Evolutionary conservation across 768 basidiomycete species (phyloP), one percentile per base, ranked within the genome.

Genomic region (Mycena galopus): DNA sequence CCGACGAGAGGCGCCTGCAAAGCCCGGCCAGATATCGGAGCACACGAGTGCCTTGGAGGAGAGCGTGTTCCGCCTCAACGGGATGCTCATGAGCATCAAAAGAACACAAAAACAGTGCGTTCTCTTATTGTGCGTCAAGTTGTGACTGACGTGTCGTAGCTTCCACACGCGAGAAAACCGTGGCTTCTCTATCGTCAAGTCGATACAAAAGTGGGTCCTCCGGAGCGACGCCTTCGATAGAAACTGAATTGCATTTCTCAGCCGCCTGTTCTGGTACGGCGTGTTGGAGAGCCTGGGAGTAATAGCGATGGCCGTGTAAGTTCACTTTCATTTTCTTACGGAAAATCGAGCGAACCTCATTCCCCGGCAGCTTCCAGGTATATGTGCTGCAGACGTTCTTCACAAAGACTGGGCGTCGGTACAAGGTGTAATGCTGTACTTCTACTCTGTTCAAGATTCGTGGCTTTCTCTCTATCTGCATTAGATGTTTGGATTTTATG

Each of bases 311-410:
- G 95, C 96, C 21, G 83, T 92, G 96, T 97, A 85, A 69, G 96
- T 87, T 6, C 35, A 47, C 44, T 8, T n/a, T 37, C 32, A 53
- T n/a, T 59, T 63, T n/a, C 57, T 27, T 25, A 21, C 25, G 25
- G 4, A 25, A 14, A 29, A 39, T 16, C 35, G 53, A 35, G 35
- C 33, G 27, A 47, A 30, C 17, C 64, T 47, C 33, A 69, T 44
- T 61, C 23, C 58, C 11, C 23, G 11, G 32, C 42, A 97, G 96
- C 6, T 81, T 94, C 69, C 96, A 98, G 83, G 94, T 97, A 16
- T 97, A 96, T 80, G 86, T 97, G 55, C 88, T 98, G 27, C 96
- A 97, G 82, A 97, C 95, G 23, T 98, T 97, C 91, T 98, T 98
- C 84, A 96, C 94, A n/a, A 91, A 93, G 81, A 96, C 96, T 10